A percentile compares a stretch with the other conserved stretches of the same genome.
Conservation (phyloP, 306 rosid genomes). For the Cucumis melo region DNA sequence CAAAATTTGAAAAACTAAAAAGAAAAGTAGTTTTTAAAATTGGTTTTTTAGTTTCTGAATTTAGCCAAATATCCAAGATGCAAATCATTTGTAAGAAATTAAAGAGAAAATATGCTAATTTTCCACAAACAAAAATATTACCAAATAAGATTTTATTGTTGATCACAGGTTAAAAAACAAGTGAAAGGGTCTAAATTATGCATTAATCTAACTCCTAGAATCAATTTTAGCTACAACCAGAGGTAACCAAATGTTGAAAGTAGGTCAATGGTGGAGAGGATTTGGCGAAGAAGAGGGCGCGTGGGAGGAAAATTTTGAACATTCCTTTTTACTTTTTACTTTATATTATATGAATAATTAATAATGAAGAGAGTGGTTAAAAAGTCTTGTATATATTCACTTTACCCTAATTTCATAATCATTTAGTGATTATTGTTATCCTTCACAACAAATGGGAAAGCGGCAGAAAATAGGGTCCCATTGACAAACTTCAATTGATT, state of each 20-base stretch:
- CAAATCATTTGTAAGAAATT: too few species aligned
- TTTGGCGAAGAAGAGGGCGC: background rate
- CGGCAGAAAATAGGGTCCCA: background rate
- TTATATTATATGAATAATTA: background rate
- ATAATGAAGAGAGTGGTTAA: background rate
- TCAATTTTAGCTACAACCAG: background rate
- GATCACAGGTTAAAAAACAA: too few species aligned
- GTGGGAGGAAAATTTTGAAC: background rate
- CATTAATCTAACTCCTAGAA: accelerated
- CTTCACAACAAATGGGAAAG: background rate
- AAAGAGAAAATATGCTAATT: too few species aligned
- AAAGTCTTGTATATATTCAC: background rate
- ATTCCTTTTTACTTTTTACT: background rate
- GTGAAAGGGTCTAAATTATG: too few species aligned
- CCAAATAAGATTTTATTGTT: too few species aligned
- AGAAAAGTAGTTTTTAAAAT: too few species aligned
- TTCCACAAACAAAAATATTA: too few species aligned
- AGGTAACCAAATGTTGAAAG: background rate
- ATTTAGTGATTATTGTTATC: background rate
- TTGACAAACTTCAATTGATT: too few species aligned
- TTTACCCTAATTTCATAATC: background rate
- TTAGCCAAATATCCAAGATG: too few species aligned
- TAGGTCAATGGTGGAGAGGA: background rate
- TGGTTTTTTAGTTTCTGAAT: too few species aligned
- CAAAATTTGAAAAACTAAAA: too few species aligned